Evolutionary conservation across 257 asterid species (phyloP).

Genomic region (Pogostemon cablin): DNA sequence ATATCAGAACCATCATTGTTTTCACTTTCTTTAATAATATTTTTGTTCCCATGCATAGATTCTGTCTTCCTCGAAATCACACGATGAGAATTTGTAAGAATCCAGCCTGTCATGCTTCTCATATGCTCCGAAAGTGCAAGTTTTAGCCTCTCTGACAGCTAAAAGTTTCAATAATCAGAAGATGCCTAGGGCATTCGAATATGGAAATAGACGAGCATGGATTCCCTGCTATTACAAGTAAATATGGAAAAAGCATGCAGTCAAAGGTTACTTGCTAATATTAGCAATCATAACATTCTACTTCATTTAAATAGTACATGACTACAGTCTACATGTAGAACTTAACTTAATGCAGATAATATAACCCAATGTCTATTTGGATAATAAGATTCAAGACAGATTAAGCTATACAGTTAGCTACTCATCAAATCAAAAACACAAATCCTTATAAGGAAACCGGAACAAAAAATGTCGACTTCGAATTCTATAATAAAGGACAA

Average conservation of each 20-base stretch:
- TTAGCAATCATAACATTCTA: constrained; percentile 10
- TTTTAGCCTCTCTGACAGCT: constrained; percentile 64
- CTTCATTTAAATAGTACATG: not conserved
- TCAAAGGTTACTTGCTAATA: constrained; percentile 20
- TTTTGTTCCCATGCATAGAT: constrained; percentile 34
- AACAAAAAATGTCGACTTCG: not conserved
- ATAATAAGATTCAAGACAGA: not conserved
- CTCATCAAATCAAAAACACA: constrained; percentile 17
- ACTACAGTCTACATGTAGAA: not conserved
- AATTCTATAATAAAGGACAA: not conserved
- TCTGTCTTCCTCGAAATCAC: constrained; percentile 36
- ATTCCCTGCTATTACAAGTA: constrained; percentile 9
- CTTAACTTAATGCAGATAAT: not conserved
- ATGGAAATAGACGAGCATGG: not conserved
- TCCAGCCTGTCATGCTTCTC: constrained; percentile 52
- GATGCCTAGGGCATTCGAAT: constrained; percentile 23
- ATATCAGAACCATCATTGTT: constrained; percentile 39
- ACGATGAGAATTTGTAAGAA: constrained; percentile 40
- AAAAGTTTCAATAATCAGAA: constrained; percentile 38
- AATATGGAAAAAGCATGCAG: constrained; percentile 14
- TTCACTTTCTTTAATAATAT: constrained; percentile 37
- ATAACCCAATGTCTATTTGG: not conserved
- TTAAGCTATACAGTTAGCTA: not conserved
- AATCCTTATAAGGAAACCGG: not conserved
- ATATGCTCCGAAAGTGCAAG: constrained; percentile 54